A percentile compares a stretch with the other conserved stretches of the same genome.
phyloP scores from a whole-genome alignment of 495 filamentous ascomycete species.

The Trichoderma erinaceum region DNA sequence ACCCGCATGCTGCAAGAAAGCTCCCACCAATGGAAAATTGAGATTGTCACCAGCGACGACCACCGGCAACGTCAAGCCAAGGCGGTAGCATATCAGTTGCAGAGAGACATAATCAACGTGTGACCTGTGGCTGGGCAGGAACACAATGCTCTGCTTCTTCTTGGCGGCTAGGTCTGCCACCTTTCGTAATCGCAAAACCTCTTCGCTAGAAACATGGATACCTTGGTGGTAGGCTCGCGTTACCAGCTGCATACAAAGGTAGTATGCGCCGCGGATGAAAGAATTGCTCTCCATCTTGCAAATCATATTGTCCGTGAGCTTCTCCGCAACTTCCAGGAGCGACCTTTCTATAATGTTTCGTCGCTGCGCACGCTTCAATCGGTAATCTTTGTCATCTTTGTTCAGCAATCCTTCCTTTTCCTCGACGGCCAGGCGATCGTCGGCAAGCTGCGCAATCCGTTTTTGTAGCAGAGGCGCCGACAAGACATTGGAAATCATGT shows the following conservation, averaged over 20 bases:
- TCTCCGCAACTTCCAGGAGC: conserved; percentile 68
- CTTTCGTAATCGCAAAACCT: conserved; percentile 72
- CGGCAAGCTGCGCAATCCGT: conserved; percentile 71
- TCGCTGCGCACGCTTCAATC: conserved; percentile 55
- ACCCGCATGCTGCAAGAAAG: conserved; percentile 89
- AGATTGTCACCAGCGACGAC: conserved; percentile 94
- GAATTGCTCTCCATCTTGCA: conserved; percentile 96
- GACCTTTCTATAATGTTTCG: conserved; percentile 49
- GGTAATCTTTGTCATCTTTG: conserved; percentile 45
- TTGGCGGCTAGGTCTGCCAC: conserved; percentile 75
- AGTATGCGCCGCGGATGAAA: conserved; percentile 90
- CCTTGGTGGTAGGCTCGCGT: conserved; percentile 94
- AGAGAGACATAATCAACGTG: conserved; percentile 94
- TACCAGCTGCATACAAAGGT: conserved; percentile 77
- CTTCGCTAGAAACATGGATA: conserved; percentile 94
- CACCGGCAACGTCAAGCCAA: conserved; percentile 83
- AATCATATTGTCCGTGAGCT: conserved; percentile 89
- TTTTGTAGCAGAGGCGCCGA: conserved; percentile 64
- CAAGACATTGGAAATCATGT: conserved; percentile 74
- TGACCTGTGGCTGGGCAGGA: conserved; percentile 87
- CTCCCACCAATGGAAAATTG: conserved; percentile 84
- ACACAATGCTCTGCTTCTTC: conserved; percentile 92
- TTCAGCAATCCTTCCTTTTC: conserved; percentile 65
- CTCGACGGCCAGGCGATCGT: conserved; percentile 64
- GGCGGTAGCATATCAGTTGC: conserved; percentile 88